Base-by-base conservation (phyloP, 768 basidiomycete genomes). In the Stropharia rugosoannulata region DNA sequence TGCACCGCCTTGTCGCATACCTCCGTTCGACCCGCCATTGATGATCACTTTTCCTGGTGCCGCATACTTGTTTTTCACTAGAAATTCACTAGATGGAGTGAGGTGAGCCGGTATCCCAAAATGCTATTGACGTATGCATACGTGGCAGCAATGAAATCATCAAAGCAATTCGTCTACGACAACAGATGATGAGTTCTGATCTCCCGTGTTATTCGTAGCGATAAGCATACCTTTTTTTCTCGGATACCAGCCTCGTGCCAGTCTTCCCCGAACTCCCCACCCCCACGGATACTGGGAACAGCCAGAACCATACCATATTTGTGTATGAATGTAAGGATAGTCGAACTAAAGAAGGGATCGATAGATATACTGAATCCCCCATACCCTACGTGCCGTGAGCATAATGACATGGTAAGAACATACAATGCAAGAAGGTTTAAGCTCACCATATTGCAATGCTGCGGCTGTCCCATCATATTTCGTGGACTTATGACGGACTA, bases 101-200 rank as follows among this genome's bases (percentile, higher is more conserved):
- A 47, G 16, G 18, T 42, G 56, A 43, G 60, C 42, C 27, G 38
- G 22, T 46, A 16, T 37, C 29, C 12, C 41, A 36, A 27, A 39
- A 11, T 15, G 32, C 43, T 41, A 46, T 29, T 47, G 29, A 13
- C 46, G n/a, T 37, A 37, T 25, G 41, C 84, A 63, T 73, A 90
- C 89, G 86, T 84, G 29, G 89, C 90, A 6, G 87, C 82, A 59
- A 90, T 87, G 70, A 93, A 93, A 66, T 94, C 92, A 62, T 93
- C 76, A 62, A 90, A 93, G 52, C 84, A 84, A 54, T 90, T 91
- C 57, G 75, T 77, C 86, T 89, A 46, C 39, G 39, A 41, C 25
- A 47, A 27, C 15, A 57, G 32, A 32, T 16, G 50, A 58, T 51
- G 56, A 56, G 37, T 59, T 39, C 29, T 19, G 37, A 43, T 43